Evolutionary conservation across 1,284 basidiomycete species (phyloP).

Genomic region (Naganishia cerealis): DNA sequence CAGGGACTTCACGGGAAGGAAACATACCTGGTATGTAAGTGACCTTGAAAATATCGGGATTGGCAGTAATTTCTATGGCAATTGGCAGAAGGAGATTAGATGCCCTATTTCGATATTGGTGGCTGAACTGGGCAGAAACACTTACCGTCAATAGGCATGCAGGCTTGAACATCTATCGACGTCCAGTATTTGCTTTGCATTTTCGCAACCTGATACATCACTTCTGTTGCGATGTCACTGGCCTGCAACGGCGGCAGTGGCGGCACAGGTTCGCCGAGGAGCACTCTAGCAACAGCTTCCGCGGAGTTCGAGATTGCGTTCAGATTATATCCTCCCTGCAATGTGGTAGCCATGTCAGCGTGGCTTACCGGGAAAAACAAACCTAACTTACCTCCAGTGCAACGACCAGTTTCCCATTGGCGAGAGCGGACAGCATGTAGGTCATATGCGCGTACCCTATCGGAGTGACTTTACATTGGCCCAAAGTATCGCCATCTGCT

Average conservation of each 20-base stretch:
- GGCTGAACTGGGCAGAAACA: background rate
- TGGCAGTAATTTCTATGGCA: constrained; percentile 15
- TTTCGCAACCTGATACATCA: constrained; percentile 79
- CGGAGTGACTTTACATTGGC: constrained; percentile 85
- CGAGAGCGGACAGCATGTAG: constrained; percentile 87
- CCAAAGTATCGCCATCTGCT: constrained; percentile 86
- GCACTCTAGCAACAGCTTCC: constrained; percentile 75
- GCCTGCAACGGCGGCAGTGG: constrained; percentile 70
- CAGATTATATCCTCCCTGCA: constrained; percentile 91
- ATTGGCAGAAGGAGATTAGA: constrained; percentile 10
- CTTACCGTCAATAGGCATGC: constrained; percentile 65
- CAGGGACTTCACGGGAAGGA: too few relatives aligned
- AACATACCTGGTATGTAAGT: constrained; percentile 41
- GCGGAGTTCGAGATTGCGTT: constrained; percentile 84
- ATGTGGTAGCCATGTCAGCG: background rate
- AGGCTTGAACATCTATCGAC: constrained; percentile 71
- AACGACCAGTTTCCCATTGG: constrained; percentile 83
- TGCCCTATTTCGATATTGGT: background rate
- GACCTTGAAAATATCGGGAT: constrained; percentile 35
- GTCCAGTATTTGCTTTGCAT: constrained; percentile 91
- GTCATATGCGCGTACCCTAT: constrained; percentile 99
- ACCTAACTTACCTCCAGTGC: constrained; percentile 76
- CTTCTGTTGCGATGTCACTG: constrained; percentile 75
- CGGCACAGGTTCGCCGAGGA: constrained; percentile 82
- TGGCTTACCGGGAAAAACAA: background rate